Conservation (phyloP, 345 rosid species). For the Syzygium aqueum region DNA sequence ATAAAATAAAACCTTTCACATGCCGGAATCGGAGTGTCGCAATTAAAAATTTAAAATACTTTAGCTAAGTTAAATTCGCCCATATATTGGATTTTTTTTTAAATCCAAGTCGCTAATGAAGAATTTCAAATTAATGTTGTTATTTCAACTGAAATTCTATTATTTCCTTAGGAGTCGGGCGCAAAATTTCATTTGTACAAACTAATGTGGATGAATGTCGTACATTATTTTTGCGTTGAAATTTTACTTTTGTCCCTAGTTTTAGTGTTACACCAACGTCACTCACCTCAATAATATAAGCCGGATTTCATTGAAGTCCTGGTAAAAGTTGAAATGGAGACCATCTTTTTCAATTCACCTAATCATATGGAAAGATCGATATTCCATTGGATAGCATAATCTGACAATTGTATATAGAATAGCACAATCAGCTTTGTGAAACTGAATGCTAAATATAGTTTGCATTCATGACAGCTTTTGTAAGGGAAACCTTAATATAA, state of each 20-base stretch:
- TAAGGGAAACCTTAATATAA: background rate
- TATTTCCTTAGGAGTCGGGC: background rate
- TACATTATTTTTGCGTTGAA: background rate
- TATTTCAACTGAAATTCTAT: background rate
- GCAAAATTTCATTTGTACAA: background rate
- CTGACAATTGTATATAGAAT: background rate
- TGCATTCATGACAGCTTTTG: background rate
- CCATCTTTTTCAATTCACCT: background rate
- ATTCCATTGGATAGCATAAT: background rate
- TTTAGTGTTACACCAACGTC: background rate
- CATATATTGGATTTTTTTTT: background rate
- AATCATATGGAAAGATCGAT: background rate
- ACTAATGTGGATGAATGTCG: background rate
- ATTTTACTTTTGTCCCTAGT: background rate
- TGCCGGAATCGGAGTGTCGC: background rate
- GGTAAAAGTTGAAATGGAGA: background rate
- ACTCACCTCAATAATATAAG: background rate
- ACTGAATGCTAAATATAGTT: background rate
- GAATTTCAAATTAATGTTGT: background rate
- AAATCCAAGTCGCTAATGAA: background rate
- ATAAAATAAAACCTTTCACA: background rate
- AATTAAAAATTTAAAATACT: background rate
- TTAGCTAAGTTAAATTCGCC: background rate
- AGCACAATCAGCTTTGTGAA: background rate
- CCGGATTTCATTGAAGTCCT: background rate